Evolutionary conservation across 257 asterid species (phyloP).

Genomic region (Nicotiana noctiflora): DNA sequence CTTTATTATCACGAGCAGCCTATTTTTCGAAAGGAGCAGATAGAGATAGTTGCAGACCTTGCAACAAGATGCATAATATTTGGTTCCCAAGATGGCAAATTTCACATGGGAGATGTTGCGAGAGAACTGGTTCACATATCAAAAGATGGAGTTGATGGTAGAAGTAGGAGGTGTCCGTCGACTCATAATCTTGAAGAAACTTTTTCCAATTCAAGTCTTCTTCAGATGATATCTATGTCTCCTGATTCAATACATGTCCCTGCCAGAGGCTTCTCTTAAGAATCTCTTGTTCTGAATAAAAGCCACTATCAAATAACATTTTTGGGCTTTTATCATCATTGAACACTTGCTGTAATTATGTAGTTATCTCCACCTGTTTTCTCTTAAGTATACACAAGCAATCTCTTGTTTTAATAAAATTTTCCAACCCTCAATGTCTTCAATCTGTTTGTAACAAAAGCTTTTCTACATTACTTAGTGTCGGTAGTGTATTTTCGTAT

Average conservation of each 20-base stretch:
- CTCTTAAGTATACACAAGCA: background rate
- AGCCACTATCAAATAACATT: background rate
- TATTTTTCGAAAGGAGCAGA: slow-evolving; percentile 36
- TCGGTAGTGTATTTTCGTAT: no score
- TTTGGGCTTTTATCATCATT: background rate
- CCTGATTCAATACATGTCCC: slow-evolving; percentile 62
- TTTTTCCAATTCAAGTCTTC: slow-evolving; percentile 71
- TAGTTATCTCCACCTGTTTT: background rate
- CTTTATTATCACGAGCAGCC: slow-evolving; percentile 69
- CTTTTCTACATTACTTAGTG: no score
- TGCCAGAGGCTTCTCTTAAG: slow-evolving; percentile 6
- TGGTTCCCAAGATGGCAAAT: slow-evolving; percentile 44
- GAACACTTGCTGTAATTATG: slow-evolving; percentile 2
- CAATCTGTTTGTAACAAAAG: no score
- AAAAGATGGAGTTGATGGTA: slow-evolving; percentile 29
- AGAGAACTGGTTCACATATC: slow-evolving; percentile 46
- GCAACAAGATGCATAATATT: slow-evolving; percentile 63
- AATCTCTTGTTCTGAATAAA: no score
- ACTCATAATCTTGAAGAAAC: slow-evolving; percentile 48
- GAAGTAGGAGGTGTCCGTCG: slow-evolving; percentile 33
- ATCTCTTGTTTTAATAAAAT: background rate
- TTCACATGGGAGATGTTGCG: slow-evolving; percentile 52
- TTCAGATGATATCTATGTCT: slow-evolving; percentile 77
- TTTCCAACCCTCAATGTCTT: background rate
- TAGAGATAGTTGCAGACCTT: slow-evolving; percentile 49